Base-by-base conservation (phyloP, 2,329 filamentous ascomycete species). In the Ceratocystis diversiconidia region DNA sequence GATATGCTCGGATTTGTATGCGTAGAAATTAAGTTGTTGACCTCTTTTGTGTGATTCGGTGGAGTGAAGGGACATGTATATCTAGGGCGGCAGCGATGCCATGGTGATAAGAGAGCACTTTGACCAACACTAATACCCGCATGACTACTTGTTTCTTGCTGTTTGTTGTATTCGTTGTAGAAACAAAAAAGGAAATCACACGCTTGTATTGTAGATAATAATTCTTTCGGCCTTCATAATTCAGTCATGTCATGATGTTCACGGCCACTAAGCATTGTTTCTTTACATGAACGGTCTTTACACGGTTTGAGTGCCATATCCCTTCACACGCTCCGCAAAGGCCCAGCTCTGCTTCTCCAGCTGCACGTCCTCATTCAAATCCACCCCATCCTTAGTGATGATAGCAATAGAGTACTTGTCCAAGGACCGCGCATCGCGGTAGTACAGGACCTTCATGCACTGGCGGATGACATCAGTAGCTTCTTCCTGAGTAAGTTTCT, bases 401-500 rank as follows among this genome's bases (percentile, higher is more conserved):
- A 97, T 82, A 22, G 92, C 92, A 74, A 97, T 86, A 70, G 89
- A 94, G 79, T 96, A 99, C 71, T 83, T 82, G 77, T 96, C 91
- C 77, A 94, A 78, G 78, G 89, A 95, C 76, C 94, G 86, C 57
- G 94, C 94, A 77, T 99, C 94, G 72, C 94, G 85, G 81, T 99
- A 99, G 80, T 89, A 99, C 68, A 99, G 82, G 64, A 97, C 92
- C 83, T 97, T 97, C 89, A 99, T 92, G 77, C 91, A 96, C 78
- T 96, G 89, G 79, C 88, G 88, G 73, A 99, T 78, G 50, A 90
- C 83, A 67, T 87, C 79, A 68, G 96, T 80, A 61, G 94, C 94
- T 74, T 89, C 76, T 72, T 96, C 92, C 74, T 85, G 83, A 50
- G 80, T 85, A 69, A 97, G 80, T 68, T 84, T 79, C 71, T 84